Evolutionary conservation across 768 basidiomycete genomes (phyloP).

Genomic region (Suillus placidus): DNA sequence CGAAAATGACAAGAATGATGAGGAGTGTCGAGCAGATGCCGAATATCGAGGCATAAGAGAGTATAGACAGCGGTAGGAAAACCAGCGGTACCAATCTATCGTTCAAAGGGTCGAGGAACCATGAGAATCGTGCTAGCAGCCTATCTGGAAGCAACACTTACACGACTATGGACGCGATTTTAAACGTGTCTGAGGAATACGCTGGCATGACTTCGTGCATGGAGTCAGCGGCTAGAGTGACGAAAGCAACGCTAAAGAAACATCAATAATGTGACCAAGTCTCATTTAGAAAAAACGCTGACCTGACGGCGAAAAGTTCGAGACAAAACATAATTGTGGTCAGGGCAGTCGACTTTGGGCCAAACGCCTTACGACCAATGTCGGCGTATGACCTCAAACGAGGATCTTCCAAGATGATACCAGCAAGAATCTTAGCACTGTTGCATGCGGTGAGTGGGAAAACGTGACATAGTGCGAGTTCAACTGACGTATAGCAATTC

Average conservation of each 20-base stretch:
- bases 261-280: neutral
- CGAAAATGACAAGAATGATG: constrained; percentile 74
- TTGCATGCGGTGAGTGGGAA: constrained; percentile 12
- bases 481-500: constrained; percentile 85
- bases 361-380: constrained; percentile 88
- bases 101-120: constrained; percentile 2
- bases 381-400: constrained; percentile 83
- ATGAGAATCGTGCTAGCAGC: constrained; percentile 1
- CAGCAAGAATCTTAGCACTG: constrained; percentile 87
- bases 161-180: constrained; percentile 73
- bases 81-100: constrained; percentile 77
- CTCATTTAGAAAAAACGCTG: constrained; percentile 19
- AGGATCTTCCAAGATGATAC: constrained; percentile 70
- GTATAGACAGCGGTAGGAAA: constrained; percentile 80
- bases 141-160: constrained; percentile 36
- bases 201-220: constrained; percentile 71
- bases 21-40: constrained; percentile 80
- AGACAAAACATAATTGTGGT: constrained; percentile 81
- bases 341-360: constrained; percentile 62
- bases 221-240: constrained; percentile 89
- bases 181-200: constrained; percentile 72
- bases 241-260: constrained; percentile 71
- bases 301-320: constrained; percentile 86
- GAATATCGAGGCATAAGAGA: constrained; percentile 87
- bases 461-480: neutral